Base-by-base conservation (phyloP, 306 rosid species). In the Rosa multiflora region DNA sequence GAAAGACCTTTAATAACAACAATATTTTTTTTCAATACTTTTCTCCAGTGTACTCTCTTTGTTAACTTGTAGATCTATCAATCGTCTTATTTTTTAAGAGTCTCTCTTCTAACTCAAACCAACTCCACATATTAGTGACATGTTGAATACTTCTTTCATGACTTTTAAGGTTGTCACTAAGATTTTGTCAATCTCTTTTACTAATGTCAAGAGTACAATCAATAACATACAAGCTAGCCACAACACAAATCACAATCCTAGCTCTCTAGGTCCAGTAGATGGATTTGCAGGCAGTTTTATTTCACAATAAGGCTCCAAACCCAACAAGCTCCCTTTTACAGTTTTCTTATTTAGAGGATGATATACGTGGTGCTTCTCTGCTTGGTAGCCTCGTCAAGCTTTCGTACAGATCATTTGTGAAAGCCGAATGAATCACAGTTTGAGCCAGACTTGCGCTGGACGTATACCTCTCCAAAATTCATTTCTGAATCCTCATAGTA, bases 371-470 rank as follows among this genome's bases (percentile, higher is more conserved):
- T 43, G 69, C 44, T 14, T 63, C 9, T 32, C n/a, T 32, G n/a
- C 44, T 63, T 6, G 1, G 43, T 8, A 14, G 5, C 63, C 70
- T 59, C 17, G 20, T 14, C 55, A 35, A 17, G 11, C 13, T 47
- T 29, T 29, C 32, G 7, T 15, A 63, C 42, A 68, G 78, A 62
- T 79, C 79, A 80, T 56, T 77, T 72, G 80, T 75, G n/a, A 52
- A 84, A 80, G 55, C 8, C 10, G 80, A 82, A 80, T 55, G 82
- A 74, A 68, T 78, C 79, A 66, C 77, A 76, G 84, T 12, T 80
- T 9, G 71, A 51, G 13, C 83, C 83, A 26, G 10, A 83, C 37
- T 32, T 32, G 37, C 37, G 37, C 37, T 32, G 37, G 37, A 32
- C 37, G 37, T 32, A 32, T 32, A 80, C 69, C 79, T 74, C 81